Percentiles rank a stretch among this genome's conserved stretches.
Evolutionary conservation across 176 grass and related monocot species (phyloP).

Genomic region (Rhipidocladum racemiflorum): DNA sequence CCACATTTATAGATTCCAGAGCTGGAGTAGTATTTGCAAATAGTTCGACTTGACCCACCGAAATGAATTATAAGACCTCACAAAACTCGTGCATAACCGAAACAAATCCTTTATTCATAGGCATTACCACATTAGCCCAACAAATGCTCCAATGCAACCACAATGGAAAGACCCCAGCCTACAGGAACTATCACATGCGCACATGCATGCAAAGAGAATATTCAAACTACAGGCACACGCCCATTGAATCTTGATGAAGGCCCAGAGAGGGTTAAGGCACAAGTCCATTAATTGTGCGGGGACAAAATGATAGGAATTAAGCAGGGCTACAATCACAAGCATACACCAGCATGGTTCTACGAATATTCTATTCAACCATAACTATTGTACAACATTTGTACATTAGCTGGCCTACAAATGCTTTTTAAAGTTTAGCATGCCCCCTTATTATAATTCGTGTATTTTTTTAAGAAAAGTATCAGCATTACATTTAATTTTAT

Average conservation of each 20-base stretch:
- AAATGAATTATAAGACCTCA: not conserved
- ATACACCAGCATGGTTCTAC: not conserved
- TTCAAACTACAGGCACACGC: not conserved
- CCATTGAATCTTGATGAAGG: not conserved
- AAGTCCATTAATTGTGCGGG: not conserved
- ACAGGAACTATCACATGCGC: not conserved
- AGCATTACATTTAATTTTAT: not conserved
- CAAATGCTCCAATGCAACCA: not conserved
- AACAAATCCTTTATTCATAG: not conserved
- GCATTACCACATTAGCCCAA: not conserved
- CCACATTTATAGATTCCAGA: not conserved
- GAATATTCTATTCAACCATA: not conserved
- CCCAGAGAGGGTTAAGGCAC: not conserved
- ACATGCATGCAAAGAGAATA: not conserved
- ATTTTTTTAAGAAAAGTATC: no score
- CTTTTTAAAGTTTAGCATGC: constrained; percentile 5
- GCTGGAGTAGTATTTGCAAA: not conserved
- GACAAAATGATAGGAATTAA: not conserved
- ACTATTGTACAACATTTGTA: not conserved
- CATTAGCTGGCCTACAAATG: not conserved
- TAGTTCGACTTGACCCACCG: not conserved
- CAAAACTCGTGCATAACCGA: not conserved
- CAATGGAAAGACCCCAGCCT: not conserved
- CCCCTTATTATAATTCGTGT: not conserved
- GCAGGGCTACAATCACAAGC: constrained; percentile 4